Percentiles rank a stretch among this genome's conserved stretches.
Evolutionary conservation across 78 protist genomes (phyloP).

Genomic region (Dictyostelium capitatum): DNA sequence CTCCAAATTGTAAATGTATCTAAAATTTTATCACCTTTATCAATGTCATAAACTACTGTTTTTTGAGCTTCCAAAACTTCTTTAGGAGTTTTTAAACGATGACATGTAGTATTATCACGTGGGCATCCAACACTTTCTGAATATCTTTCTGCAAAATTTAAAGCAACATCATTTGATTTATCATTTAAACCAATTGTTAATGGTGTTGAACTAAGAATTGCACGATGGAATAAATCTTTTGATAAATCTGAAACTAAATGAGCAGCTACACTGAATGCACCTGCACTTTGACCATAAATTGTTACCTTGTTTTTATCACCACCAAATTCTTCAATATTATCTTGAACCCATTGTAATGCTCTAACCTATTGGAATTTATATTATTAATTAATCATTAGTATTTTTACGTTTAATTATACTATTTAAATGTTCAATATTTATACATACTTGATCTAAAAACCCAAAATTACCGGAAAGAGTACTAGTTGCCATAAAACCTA

Average conservation of each 20-base stretch:
- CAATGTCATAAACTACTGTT: not conserved
- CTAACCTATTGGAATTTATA: not conserved
- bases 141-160: not conserved
- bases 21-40: not conserved
- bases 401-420: not conserved
- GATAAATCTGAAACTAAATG: constrained; percentile 72
- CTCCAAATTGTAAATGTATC: constrained; percentile 48
- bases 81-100: not conserved
- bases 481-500: constrained; percentile 23
- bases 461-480: constrained; percentile 2
- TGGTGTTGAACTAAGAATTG: constrained; percentile 14
- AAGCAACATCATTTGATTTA: not conserved
- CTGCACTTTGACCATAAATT: constrained; percentile 45
- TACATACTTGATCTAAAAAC: no score
- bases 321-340: constrained; percentile 85
- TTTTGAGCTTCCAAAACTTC: not conserved
- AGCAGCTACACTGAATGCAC: constrained; percentile 66
- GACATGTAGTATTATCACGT: not conserved
- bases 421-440: not conserved
- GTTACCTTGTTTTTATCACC: constrained; percentile 81
- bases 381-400: not conserved
- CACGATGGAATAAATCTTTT: constrained; percentile 69
- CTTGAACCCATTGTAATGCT: constrained; percentile 85
- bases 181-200: constrained; percentile 36
- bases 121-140: constrained; percentile 7